Base-by-base conservation (phyloP, 2,329 filamentous ascomycete genomes). In the Fusarium sp. region DNA sequence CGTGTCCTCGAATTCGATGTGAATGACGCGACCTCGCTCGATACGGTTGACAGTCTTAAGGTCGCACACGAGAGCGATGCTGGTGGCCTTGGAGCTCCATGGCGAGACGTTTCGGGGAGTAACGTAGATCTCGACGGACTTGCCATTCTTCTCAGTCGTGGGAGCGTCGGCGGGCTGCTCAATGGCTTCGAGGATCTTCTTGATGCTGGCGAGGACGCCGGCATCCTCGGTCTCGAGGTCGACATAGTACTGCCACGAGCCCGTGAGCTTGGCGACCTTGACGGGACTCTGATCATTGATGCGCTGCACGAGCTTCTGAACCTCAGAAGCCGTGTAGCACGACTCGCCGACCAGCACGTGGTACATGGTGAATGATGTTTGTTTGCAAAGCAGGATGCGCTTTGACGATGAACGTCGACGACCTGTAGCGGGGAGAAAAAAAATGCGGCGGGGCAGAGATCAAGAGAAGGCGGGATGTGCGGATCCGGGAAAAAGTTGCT, bases 71-170 rank as follows among this genome's bases (percentile, higher is more conserved):
- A 97, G 92, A 63, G 96, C 93, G 82, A 98, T 98, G 81, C 92
- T 96, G 56, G 96, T 98, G 31, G 95, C 96, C 83, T 98, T 95
- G 66, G 95, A 98, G 84, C 95, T 98, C 97, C 97, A 99, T 81
- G 97, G 97, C 45, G 95, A 98, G 76, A 97, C 95, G 78, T 94
- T 93, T 75, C 96, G 91, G 22, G 96, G 96, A 56, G 90, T 91
- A 68, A 98, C 88, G 81, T 95, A 94, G 81, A 94, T 89, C 71
- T 92, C 86, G 58, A 88, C 84, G 50, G 87, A 86, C 68, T 86
- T 82, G 10, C 31, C 64, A 63, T 89, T 87, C 71, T 79, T 79
- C 42, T 74, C 78, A 42, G 79, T 77, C 18, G 82, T 70, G 27
- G 78, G 68, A 38, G 75, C 50, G 38, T 77, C 69, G 35, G 80